These are phyloP conservation scores for Exsudoporus floridanus DNA, from an alignment of 1,284 basidiomycete species.

Conservation along the genomic window DNA sequence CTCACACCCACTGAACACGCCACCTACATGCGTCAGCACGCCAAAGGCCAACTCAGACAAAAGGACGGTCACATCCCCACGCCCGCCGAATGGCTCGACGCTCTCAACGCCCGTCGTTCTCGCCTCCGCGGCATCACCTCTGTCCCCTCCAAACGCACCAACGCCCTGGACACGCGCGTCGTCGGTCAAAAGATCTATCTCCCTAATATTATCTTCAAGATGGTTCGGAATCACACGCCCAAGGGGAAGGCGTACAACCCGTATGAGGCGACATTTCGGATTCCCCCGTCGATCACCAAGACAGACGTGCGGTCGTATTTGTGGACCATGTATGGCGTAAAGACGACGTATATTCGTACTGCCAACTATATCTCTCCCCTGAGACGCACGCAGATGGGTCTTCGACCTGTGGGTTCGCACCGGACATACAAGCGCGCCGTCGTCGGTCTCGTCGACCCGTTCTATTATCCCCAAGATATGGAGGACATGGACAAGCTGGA, in stretches of 20 bases:
- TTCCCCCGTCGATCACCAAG: conserved; percentile 85
- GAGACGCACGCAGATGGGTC: conserved; percentile 36
- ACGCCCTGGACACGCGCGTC: conserved; percentile 46
- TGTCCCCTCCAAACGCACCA: conserved; percentile 38
- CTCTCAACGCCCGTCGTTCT: conserved; percentile 53
- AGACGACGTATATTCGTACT: conserved; percentile 91
- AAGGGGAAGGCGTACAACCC: conserved; percentile 85
- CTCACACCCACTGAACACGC: conserved; percentile 62
- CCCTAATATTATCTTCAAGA: conserved; percentile 81
- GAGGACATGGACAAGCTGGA: conserved; percentile 69
- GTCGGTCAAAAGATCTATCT: conserved; percentile 85
- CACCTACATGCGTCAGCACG: conserved; percentile 56
- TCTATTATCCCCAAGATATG: conserved; percentile 82
- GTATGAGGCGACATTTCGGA: conserved; percentile 91
- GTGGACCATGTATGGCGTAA: conserved; percentile 78
- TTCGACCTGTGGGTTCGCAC: conserved; percentile 38
- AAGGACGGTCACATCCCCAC: conserved; percentile 44
- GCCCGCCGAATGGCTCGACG: conserved; percentile 56
- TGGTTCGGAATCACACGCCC: conserved; percentile 84
- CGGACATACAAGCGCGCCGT: conserved; percentile 84
- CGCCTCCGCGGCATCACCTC: conserved; percentile 64
- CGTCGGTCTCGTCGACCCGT: conserved; percentile 85
- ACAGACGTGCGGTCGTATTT: conserved; percentile 89
- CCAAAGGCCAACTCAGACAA: conserved; percentile 49
- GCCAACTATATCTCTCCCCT: conserved; percentile 78